phyloP scores from a whole-genome alignment of 2,329 filamentous ascomycete genomes.

The Geosmithia flava region DNA sequence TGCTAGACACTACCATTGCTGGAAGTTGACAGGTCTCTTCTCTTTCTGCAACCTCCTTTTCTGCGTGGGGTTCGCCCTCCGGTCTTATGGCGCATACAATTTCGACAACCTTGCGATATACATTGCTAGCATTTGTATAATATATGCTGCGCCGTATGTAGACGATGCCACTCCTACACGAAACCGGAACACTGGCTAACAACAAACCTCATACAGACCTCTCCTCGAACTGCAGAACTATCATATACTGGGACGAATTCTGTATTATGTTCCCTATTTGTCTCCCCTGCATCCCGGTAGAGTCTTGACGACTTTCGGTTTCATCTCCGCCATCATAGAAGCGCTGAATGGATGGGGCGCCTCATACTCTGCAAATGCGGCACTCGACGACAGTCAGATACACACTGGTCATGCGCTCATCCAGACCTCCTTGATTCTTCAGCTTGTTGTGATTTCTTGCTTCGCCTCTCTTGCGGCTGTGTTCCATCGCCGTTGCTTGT shows the following conservation, averaged over 20 bases:
- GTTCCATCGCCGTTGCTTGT: constrained; percentile 34
- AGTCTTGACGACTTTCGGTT: constrained; percentile 32
- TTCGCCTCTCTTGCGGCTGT: constrained; percentile 33
- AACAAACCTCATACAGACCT: constrained; percentile 21
- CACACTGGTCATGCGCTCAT: constrained; percentile 30
- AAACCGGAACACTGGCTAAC: neutral
- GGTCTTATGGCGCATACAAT: constrained; percentile 17
- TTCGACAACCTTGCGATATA: constrained; percentile 15
- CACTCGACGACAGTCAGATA: constrained; percentile 22
- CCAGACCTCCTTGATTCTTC: constrained; percentile 38
- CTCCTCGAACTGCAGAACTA: constrained; percentile 50
- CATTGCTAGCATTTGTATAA: constrained; percentile 20
- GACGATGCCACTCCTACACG: neutral
- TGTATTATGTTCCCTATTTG: constrained; percentile 45
- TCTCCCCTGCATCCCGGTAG: constrained; percentile 35
- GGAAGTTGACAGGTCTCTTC: constrained; percentile 40
- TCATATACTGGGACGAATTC: constrained; percentile 43
- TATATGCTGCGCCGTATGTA: constrained; percentile 20
- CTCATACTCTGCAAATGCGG: constrained; percentile 31
- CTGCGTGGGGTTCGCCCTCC: constrained; percentile 38
- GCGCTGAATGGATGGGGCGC: constrained; percentile 33
- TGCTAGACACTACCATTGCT: constrained; percentile 40
- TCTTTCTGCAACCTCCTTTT: constrained; percentile 42
- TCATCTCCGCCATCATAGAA: constrained; percentile 34
- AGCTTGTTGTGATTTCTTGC: constrained; percentile 35